Percentiles rank a stretch among this genome's conserved stretches.
Evolutionary conservation across 2,329 filamentous ascomycete species (phyloP).

Genomic region (Metarhizium humberi): DNA sequence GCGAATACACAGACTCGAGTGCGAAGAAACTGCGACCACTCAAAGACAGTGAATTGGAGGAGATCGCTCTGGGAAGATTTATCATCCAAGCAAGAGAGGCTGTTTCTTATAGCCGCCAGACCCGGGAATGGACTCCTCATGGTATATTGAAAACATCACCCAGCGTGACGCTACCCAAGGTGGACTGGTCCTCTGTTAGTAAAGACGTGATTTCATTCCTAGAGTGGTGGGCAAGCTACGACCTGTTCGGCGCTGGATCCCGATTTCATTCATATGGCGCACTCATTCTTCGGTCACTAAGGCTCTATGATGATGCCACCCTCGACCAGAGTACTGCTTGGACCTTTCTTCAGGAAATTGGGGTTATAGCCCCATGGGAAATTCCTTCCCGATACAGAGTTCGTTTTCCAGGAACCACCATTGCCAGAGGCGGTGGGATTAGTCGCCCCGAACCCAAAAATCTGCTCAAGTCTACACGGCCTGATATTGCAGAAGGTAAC

Average conservation of each 20-base stretch:
- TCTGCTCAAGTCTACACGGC: slow-evolving; percentile 23
- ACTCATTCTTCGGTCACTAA: slow-evolving; percentile 51
- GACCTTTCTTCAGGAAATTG: slow-evolving; percentile 68
- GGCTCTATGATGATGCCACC: slow-evolving; percentile 43
- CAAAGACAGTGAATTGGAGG: slow-evolving; percentile 10
- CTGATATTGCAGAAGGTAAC: slow-evolving; percentile 36
- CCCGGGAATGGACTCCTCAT: slow-evolving; percentile 37
- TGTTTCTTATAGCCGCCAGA: slow-evolving; percentile 42
- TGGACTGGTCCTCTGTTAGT: slow-evolving; percentile 20
- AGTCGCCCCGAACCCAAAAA: slow-evolving; percentile 21
- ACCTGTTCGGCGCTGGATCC: slow-evolving; percentile 41
- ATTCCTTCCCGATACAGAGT: slow-evolving; percentile 53
- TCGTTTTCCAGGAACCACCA: slow-evolving; percentile 39
- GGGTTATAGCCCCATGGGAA: slow-evolving; percentile 62
- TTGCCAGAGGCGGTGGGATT: slow-evolving; percentile 34
- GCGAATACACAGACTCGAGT: slow-evolving; percentile 19
- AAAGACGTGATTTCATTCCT: slow-evolving; percentile 56
- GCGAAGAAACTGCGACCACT: slow-evolving; percentile 10
- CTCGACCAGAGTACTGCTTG: slow-evolving; percentile 38
- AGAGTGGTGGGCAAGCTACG: slow-evolving; percentile 55
- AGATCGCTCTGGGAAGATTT: slow-evolving; percentile 31
- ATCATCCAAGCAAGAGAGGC: slow-evolving; percentile 36
- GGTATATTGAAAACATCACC: slow-evolving; percentile 31
- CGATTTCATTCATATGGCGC: slow-evolving; percentile 53
- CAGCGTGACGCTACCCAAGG: slow-evolving; percentile 12